Conservation (phyloP, 441 rosid species). For the Biscutella auriculata region DNA sequence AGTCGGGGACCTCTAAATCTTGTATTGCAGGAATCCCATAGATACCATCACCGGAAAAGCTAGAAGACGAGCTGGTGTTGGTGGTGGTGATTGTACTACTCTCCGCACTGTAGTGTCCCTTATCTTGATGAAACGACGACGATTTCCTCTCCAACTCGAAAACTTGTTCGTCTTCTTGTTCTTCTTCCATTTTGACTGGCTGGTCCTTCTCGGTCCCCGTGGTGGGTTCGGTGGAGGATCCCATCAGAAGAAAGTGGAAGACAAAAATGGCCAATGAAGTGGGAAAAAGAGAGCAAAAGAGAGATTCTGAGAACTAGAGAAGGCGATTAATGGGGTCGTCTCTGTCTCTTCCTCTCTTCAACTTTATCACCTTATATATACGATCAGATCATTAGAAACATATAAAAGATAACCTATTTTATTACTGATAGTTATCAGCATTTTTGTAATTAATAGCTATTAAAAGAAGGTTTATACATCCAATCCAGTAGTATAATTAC, state of each 20-base stretch:
- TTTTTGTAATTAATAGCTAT: too few species aligned
- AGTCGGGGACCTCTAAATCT: conserved; percentile 2
- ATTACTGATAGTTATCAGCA: too few species aligned
- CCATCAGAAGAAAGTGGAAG: conserved; percentile 15
- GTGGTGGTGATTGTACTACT: conserved; percentile 2
- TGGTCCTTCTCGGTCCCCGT: conserved; percentile 19
- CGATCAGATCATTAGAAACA: too few species aligned
- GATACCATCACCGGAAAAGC: conserved; percentile 15
- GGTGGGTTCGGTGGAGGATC: conserved; percentile 25
- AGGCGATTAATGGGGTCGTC: conserved; percentile 10
- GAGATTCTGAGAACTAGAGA: neutral
- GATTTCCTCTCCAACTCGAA: conserved; percentile 15
- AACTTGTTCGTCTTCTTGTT: conserved; percentile 14
- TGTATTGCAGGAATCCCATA: neutral
- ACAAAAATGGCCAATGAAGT: neutral
- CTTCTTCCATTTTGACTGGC: neutral
- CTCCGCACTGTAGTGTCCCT: conserved; percentile 1
- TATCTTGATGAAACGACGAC: neutral
- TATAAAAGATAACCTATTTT: too few species aligned
- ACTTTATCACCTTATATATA: neutral
- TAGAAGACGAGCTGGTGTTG: conserved; percentile 14
- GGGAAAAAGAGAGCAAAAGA: neutral
- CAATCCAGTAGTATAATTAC: too few species aligned
- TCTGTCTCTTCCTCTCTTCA: conserved; percentile 4
- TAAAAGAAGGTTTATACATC: too few species aligned